Conservation (phyloP, 345 rosid species). For the Punica granatum region DNA sequence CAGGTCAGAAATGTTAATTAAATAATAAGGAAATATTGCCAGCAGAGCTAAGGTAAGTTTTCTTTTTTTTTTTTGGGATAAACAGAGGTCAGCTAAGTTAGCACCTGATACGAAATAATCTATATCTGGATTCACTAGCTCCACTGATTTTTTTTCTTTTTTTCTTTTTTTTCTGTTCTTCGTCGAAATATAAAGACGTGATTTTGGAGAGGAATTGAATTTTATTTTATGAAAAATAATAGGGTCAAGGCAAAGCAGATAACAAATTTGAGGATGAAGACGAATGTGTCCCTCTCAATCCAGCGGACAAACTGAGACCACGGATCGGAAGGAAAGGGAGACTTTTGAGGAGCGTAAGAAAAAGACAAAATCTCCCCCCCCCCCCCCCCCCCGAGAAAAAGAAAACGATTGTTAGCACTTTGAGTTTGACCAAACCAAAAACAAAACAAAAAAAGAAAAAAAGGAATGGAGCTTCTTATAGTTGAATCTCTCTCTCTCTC, state of each 20-base stretch:
- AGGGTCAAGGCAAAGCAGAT: conserved; percentile 15
- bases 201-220: no score
- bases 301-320: conserved; percentile 12
- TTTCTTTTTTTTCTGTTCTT: neutral
- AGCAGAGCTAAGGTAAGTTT: neutral
- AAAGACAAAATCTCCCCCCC: neutral
- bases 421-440: neutral
- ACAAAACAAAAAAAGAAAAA: neutral
- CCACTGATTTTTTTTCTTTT: neutral
- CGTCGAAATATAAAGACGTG: no score
- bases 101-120: no score
- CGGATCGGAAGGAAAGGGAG: no score
- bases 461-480: no score
- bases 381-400: no score
- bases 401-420: neutral
- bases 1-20: neutral
- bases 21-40: neutral
- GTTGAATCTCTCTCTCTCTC: no score
- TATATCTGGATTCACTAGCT: neutral
- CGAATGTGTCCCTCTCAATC: conserved; percentile 13
- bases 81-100: no score
- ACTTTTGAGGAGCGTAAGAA: conserved; percentile 4
- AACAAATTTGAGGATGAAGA: conserved; percentile 5
- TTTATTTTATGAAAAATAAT: no score
- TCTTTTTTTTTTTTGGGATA: no score